phyloP scores from a whole-genome alignment of 805 yeast genomes.

The Cyberlindnera americana region DNA sequence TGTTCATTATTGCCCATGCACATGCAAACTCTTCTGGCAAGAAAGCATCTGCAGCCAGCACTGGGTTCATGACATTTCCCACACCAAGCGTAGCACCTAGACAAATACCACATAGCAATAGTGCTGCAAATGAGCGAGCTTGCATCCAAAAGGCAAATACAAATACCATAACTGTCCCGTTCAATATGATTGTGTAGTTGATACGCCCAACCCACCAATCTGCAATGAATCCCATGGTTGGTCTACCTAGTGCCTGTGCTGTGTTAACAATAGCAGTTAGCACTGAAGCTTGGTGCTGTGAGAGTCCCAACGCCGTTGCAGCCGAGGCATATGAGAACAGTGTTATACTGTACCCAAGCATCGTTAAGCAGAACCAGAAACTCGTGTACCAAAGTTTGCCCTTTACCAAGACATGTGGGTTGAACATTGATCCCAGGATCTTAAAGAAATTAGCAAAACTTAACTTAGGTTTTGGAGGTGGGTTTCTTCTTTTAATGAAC shows the following conservation, averaged over 20 bases:
- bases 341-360: slow-evolving; percentile 40
- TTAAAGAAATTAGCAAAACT: slow-evolving; percentile 5
- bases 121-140: slow-evolving; percentile 35
- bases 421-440: slow-evolving; percentile 28
- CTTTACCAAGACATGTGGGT: slow-evolving; percentile 26
- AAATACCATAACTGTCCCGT: slow-evolving; percentile 34
- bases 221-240: slow-evolving; percentile 42
- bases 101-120: slow-evolving; percentile 39
- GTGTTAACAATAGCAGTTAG: slow-evolving; percentile 44
- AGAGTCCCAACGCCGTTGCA: slow-evolving; percentile 45
- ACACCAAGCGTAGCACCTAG: slow-evolving; percentile 46
- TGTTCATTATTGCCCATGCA: slow-evolving; percentile 37
- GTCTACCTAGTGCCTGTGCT: slow-evolving; percentile 47
- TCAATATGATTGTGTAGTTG: slow-evolving; percentile 38
- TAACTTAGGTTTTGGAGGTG: slow-evolving; percentile 13
- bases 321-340: slow-evolving; percentile 44
- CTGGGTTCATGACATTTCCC: slow-evolving; percentile 38
- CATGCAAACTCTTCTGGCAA: slow-evolving; percentile 34
- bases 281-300: slow-evolving; percentile 40
- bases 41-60: slow-evolving; percentile 38
- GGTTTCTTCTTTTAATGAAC: slow-evolving; percentile 33
- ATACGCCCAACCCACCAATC: slow-evolving; percentile 43
- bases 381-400: slow-evolving; percentile 30
- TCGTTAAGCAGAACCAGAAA: slow-evolving; percentile 35
- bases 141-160: slow-evolving; percentile 45